Evolutionary conservation across 140 eudicot species (phyloP).

Genomic region (Oenanthe javanica): DNA sequence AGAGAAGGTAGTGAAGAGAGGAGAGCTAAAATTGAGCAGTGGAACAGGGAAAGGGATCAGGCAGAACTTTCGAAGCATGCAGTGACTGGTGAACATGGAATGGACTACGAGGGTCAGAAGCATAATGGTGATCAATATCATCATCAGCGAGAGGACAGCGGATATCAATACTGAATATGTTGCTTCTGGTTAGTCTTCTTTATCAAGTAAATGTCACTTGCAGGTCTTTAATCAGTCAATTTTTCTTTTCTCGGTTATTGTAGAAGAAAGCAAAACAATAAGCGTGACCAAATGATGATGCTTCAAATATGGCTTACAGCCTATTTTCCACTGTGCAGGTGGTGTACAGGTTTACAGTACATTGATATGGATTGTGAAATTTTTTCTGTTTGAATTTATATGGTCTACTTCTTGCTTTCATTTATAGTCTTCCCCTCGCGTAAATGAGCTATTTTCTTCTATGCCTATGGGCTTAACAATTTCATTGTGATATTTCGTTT

Average conservation of each 20-base stretch:
- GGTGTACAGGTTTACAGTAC: constrained; percentile 72
- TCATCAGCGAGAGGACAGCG: constrained; percentile 29
- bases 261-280: neutral
- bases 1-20: constrained; percentile 98
- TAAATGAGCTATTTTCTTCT: neutral
- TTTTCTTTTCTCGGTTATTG: neutral
- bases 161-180: constrained; percentile 27
- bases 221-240: neutral
- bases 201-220: neutral
- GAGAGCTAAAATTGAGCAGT: constrained; percentile 85
- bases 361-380: constrained; percentile 42
- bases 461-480: neutral
- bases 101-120: constrained; percentile 12
- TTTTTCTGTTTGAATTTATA: neutral
- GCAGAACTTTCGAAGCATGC: constrained; percentile 33
- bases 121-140: constrained; percentile 29
- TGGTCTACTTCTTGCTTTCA: neutral
- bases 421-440: constrained; percentile 7
- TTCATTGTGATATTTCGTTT: neutral
- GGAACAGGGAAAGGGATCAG: constrained; percentile 79
- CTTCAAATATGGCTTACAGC: constrained; percentile 42
- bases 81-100: constrained; percentile 7
- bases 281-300: constrained; percentile 1
- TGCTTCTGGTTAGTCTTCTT: constrained; percentile 44
- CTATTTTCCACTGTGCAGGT: constrained; percentile 94